Percentiles rank a stretch among this genome's conserved stretches.
Evolutionary conservation across 306 rosid species (phyloP).

Genomic region (Trifolium pratense): DNA sequence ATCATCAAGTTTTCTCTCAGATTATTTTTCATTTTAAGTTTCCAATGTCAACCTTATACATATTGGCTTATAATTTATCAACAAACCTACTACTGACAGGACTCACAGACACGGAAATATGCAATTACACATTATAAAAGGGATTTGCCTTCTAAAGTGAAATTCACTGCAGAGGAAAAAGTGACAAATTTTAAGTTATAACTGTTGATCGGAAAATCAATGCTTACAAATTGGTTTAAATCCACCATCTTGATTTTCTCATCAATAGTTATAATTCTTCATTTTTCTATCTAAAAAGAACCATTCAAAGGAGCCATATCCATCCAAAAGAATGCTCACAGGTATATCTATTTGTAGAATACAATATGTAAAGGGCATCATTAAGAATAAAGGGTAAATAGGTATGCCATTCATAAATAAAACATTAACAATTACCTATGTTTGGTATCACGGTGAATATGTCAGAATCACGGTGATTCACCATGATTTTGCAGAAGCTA

Average conservation of each 20-base stretch:
- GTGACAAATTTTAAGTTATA: neutral
- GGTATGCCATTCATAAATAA: neutral
- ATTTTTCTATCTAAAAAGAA: neutral
- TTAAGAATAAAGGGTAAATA: neutral
- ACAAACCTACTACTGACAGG: neutral
- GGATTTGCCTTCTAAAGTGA: neutral
- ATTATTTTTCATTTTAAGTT: neutral
- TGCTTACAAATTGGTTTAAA: neutral
- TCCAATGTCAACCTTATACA: neutral
- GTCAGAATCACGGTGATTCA: too few species aligned
- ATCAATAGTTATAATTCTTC: neutral
- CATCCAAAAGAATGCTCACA: neutral
- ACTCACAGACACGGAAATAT: neutral
- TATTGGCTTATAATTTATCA: neutral
- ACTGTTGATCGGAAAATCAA: neutral
- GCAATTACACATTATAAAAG: neutral
- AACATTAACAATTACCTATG: too few species aligned
- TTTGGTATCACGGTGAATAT: too few species aligned
- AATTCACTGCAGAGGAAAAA: neutral
- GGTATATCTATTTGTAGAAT: slow-evolving; percentile 21
- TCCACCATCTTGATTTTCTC: neutral
- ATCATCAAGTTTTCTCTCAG: neutral
- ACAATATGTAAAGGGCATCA: neutral
- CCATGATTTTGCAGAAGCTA: too few species aligned
- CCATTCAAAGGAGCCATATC: neutral